phyloP scores from a whole-genome alignment of 805 yeast genomes.

The Wickerhamiella slavikovae region DNA sequence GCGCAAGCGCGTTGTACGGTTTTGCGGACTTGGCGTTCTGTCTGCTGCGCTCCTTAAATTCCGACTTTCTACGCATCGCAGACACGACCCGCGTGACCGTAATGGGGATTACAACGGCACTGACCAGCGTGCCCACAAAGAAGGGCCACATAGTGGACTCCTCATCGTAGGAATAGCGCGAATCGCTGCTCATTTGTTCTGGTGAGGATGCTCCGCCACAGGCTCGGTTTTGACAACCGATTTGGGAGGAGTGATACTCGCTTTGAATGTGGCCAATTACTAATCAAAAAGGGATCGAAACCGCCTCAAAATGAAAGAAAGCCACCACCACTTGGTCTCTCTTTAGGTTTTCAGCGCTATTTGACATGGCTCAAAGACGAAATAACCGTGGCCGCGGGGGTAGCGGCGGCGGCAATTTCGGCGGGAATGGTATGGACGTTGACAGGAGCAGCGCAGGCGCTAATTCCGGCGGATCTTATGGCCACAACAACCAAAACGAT shows the following conservation, averaged over 20 bases:
- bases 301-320: too few relatives aligned
- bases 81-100: conserved; percentile 16
- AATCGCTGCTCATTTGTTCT: conserved; percentile 15
- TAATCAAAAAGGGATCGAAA: too few relatives aligned
- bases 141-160: conserved; percentile 86
- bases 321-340: too few relatives aligned
- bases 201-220: neutral
- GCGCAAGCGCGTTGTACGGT: neutral
- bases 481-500: too few relatives aligned
- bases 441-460: conserved; percentile 16
- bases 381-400: too few relatives aligned
- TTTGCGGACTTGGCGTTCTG: neutral
- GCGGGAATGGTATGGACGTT: conserved; percentile 16
- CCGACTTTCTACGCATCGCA: conserved; percentile 2
- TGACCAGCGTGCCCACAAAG: conserved; percentile 52
- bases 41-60: too few relatives aligned
- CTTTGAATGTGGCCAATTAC: too few relatives aligned
- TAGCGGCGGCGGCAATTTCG: conserved; percentile 6
- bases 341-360: too few relatives aligned
- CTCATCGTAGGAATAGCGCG: conserved; percentile 67
- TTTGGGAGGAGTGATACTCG: too few relatives aligned
- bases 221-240: too few relatives aligned
- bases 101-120: conserved; percentile 47
- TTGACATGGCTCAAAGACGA: too few relatives aligned
- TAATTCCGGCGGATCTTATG: neutral